These are phyloP conservation scores for Sporopachydermia lactativora DNA, from an alignment of 805 yeast species.

Conservation along the genomic window DNA sequence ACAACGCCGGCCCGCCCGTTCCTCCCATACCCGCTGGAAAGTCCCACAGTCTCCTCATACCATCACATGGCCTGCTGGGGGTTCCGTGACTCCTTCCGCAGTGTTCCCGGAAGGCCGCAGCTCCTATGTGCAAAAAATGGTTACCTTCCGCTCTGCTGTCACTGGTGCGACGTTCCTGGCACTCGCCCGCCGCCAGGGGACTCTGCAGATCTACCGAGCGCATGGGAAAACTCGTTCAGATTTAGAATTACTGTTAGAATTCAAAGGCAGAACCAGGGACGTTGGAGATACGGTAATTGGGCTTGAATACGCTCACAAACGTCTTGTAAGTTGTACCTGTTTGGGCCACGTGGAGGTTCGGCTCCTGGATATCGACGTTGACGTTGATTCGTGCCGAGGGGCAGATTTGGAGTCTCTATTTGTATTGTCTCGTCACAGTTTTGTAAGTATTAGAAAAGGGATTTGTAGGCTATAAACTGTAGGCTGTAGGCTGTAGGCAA, in stretches of 20 bases:
- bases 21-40: too few species aligned
- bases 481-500: background rate
- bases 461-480: background rate
- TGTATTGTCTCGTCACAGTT: background rate
- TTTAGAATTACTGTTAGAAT: constrained; percentile 8
- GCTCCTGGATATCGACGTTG: constrained; percentile 7
- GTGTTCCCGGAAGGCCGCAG: constrained; percentile 7
- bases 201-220: constrained; percentile 11
- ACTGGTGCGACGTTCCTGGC: constrained; percentile 6
- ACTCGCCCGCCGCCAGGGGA: constrained; percentile 13
- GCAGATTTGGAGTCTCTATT: constrained; percentile 2
- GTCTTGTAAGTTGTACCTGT: constrained; percentile 8
- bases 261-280: constrained; percentile 8
- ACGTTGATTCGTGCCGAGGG: constrained; percentile 3
- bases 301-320: constrained; percentile 8
- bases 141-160: background rate
- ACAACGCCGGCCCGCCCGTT: too few species aligned
- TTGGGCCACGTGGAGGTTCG: constrained; percentile 10
- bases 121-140: constrained; percentile 11
- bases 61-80: too few species aligned
- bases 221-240: constrained; percentile 7
- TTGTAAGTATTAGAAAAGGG: background rate
- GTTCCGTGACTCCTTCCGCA: too few species aligned
- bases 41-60: too few species aligned
- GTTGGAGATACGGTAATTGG: constrained; percentile 9